Conservation (phyloP, 345 rosid species). For the Rubroshorea leprosula region DNA sequence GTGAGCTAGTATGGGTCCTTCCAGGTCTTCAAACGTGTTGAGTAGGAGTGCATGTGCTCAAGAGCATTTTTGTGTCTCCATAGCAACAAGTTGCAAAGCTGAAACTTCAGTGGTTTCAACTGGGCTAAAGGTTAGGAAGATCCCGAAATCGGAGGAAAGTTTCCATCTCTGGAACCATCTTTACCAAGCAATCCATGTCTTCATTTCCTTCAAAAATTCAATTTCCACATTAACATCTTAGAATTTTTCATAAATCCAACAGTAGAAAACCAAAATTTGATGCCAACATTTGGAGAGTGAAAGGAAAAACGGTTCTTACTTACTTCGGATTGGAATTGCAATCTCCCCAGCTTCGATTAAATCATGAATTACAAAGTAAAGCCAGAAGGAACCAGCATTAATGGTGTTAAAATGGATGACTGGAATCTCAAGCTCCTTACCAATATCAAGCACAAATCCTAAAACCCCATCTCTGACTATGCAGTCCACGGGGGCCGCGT, state of each 20-base stretch:
- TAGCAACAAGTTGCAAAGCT: constrained; percentile 7
- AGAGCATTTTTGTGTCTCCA: constrained; percentile 24
- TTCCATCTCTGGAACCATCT: constrained; percentile 40
- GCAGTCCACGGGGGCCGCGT: constrained; percentile 23
- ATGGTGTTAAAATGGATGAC: constrained; percentile 28
- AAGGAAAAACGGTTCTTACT: too few relatives aligned
- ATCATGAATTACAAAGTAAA: constrained; percentile 24
- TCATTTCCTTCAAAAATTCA: constrained; percentile 25
- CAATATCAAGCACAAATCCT: constrained; percentile 26
- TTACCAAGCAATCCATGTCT: constrained; percentile 40
- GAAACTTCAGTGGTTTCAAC: constrained; percentile 16
- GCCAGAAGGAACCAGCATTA: constrained; percentile 31
- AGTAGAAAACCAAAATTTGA: too few relatives aligned
- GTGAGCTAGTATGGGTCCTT: too few relatives aligned
- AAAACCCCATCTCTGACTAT: constrained; percentile 32
- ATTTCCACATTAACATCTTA: too few relatives aligned
- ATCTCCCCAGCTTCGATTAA: constrained; percentile 35
- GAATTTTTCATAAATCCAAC: too few relatives aligned
- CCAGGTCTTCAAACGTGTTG: constrained; percentile 66
- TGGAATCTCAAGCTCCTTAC: constrained; percentile 27
- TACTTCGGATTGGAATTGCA: constrained; percentile 45
- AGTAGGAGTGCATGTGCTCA: constrained; percentile 43
- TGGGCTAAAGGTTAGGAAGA: constrained; percentile 43
- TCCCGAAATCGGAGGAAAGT: constrained; percentile 37
- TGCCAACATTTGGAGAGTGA: too few relatives aligned